Percentiles rank a stretch among this genome's conserved stretches.
Evolutionary conservation across 495 filamentous ascomycete genomes (phyloP).

Genomic region (Aspergillus conjunctus): DNA sequence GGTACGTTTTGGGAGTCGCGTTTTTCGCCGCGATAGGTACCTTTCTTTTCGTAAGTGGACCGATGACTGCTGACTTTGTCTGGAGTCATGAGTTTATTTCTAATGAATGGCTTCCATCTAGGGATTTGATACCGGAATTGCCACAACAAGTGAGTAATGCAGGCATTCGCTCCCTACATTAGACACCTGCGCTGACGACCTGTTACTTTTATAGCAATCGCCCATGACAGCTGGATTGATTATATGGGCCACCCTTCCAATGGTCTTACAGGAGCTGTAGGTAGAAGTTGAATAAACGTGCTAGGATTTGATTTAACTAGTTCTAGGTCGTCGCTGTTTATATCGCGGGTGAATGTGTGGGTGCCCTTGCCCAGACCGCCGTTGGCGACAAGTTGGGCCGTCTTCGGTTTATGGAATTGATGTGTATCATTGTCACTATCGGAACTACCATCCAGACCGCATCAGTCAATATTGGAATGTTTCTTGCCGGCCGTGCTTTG

Average conservation of each 20-base stretch:
- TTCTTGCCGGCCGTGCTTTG: conserved; percentile 56
- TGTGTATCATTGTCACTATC: conserved; percentile 59
- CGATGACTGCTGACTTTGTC: neutral
- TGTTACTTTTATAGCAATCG: conserved; percentile 47
- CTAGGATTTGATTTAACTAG: neutral
- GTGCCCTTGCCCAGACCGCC: conserved; percentile 54
- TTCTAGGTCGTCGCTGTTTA: conserved; percentile 58
- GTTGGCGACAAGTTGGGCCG: conserved; percentile 59
- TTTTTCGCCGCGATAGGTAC: conserved; percentile 59
- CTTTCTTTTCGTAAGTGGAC: conserved; percentile 54
- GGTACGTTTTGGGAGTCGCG: conserved; percentile 53
- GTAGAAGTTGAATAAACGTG: conserved; percentile 5
- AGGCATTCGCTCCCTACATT: neutral
- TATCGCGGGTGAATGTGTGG: conserved; percentile 59
- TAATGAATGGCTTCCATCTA: conserved; percentile 25
- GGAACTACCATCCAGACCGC: conserved; percentile 59
- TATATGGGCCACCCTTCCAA: conserved; percentile 59
- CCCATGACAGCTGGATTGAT: conserved; percentile 61
- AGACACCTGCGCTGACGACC: neutral
- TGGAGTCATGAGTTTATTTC: neutral
- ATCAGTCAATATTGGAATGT: conserved; percentile 61
- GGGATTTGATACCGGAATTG: conserved; percentile 62
- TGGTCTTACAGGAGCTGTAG: conserved; percentile 58
- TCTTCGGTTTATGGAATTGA: conserved; percentile 60
- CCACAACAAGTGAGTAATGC: conserved; percentile 56